Evolutionary conservation across 768 basidiomycete species (phyloP).

Genomic region (Suillus subaureus): DNA sequence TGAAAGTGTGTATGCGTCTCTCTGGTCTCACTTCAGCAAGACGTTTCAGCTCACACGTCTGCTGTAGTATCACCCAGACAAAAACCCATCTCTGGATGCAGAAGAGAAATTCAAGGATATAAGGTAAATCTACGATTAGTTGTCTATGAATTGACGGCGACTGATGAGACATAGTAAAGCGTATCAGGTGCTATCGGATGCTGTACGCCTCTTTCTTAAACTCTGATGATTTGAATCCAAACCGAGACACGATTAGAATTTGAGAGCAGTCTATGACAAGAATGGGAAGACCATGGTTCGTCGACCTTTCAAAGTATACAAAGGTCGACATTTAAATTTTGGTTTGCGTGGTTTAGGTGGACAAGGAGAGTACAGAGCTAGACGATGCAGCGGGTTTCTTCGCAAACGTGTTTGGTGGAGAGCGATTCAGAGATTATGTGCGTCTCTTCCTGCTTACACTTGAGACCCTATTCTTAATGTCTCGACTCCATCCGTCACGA

Average conservation of each 20-base stretch:
- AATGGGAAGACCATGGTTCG: slow-evolving; percentile 88
- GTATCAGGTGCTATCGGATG: slow-evolving; percentile 88
- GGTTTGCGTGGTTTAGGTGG: slow-evolving; percentile 44
- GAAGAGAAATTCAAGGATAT: slow-evolving; percentile 98
- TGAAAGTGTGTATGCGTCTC: slow-evolving; percentile 65
- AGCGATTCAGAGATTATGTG: slow-evolving; percentile 87
- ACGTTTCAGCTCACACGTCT: background rate
- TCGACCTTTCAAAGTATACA: slow-evolving; percentile 14
- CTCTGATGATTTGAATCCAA: slow-evolving; percentile 1
- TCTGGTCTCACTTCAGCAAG: background rate
- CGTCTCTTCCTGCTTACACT: slow-evolving; percentile 33
- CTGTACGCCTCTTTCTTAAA: slow-evolving; percentile 49
- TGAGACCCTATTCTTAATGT: slow-evolving; percentile 3
- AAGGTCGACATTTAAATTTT: slow-evolving; percentile 11
- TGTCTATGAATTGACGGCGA: slow-evolving; percentile 13
- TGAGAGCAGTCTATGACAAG: slow-evolving; percentile 91
- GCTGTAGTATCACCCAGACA: slow-evolving; percentile 88
- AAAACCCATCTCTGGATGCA: slow-evolving; percentile 90
- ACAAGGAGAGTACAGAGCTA: slow-evolving; percentile 82
- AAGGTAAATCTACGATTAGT: slow-evolving; percentile 51
- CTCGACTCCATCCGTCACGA: slow-evolving; percentile 3
- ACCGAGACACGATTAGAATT: slow-evolving; percentile 49
- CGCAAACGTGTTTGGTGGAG: slow-evolving; percentile 94
- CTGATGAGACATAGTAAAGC: slow-evolving; percentile 69
- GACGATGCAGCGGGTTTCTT: slow-evolving; percentile 96